These are phyloP conservation scores for Penicilliopsis zonata DNA, from an alignment of 495 filamentous ascomycete species.

Conservation along the genomic window DNA sequence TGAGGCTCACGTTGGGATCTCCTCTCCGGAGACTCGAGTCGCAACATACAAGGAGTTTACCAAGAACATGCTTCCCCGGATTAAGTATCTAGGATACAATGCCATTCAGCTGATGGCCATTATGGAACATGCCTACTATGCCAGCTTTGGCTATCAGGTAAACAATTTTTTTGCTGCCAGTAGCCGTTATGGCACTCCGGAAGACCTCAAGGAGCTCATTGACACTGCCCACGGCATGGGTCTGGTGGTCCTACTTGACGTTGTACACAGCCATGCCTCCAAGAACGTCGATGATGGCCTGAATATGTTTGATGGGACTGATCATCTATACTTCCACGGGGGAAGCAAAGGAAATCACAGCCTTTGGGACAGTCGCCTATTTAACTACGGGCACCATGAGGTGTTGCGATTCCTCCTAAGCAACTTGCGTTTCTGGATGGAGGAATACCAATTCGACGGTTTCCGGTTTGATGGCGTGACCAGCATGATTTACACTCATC, in stretches of 20 bases:
- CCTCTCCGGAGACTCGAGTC: conserved; percentile 76
- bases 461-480: conserved; percentile 98
- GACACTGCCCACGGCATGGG: conserved; percentile 91
- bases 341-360: conserved; percentile 77
- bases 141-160: conserved; percentile 96
- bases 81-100: conserved; percentile 88
- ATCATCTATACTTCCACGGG: conserved; percentile 90
- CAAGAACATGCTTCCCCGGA: conserved; percentile 76
- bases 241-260: conserved; percentile 83
- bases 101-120: conserved; percentile 97
- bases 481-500: conserved; percentile 92
- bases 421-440: conserved; percentile 98
- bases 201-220: conserved; percentile 92
- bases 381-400: conserved; percentile 94
- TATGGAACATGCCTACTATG: conserved; percentile 99
- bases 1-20: conserved; percentile 96
- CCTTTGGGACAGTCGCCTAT: conserved; percentile 89
- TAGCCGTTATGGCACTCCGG: conserved; percentile 86
- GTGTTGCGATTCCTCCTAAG: conserved; percentile 88
- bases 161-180: conserved; percentile 98
- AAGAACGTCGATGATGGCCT: conserved; percentile 93
- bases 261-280: conserved; percentile 94
- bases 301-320: conserved; percentile 89
- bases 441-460: conserved; percentile 91
- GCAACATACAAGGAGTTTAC: conserved; percentile 97